Percentiles rank a stretch among this genome's conserved stretches.
phyloP scores from a whole-genome alignment of 257 asterid genomes.

The Solanum chiquidenum region DNA sequence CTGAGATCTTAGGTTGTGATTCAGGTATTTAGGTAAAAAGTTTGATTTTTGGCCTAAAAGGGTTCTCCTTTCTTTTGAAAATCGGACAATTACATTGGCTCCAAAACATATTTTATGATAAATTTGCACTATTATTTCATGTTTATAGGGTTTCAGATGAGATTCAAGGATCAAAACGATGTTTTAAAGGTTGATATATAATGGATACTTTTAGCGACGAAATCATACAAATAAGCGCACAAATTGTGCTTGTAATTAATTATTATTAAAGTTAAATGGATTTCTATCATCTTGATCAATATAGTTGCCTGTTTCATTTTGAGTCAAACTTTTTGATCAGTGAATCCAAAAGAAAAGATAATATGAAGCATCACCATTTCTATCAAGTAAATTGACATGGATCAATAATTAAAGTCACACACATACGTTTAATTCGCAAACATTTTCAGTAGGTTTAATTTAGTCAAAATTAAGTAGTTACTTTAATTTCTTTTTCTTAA shows the following conservation, averaged over 20 bases:
- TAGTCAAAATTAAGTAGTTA: neutral
- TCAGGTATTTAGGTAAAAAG: too few species aligned
- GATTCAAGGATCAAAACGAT: too few species aligned
- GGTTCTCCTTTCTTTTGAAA: too few species aligned
- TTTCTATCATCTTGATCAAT: neutral
- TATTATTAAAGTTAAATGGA: neutral
- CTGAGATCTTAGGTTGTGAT: neutral
- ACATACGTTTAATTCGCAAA: neutral
- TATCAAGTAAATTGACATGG: neutral
- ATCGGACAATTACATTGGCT: neutral
- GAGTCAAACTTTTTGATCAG: neutral
- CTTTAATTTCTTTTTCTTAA: neutral
- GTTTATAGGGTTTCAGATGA: neutral
- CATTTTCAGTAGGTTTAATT: neutral
- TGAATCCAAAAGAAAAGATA: neutral
- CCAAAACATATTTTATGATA: neutral
- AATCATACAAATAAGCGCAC: neutral
- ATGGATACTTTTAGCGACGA: too few species aligned
- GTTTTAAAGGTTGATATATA: too few species aligned
- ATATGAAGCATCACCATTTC: neutral
- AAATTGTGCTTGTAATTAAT: neutral
- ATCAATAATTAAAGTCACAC: neutral
- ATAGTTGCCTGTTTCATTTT: neutral
- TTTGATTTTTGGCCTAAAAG: neutral
- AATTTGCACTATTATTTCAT: neutral